Conservation (phyloP, 495 filamentous ascomycete genomes). For the Lichina pygmaea region DNA sequence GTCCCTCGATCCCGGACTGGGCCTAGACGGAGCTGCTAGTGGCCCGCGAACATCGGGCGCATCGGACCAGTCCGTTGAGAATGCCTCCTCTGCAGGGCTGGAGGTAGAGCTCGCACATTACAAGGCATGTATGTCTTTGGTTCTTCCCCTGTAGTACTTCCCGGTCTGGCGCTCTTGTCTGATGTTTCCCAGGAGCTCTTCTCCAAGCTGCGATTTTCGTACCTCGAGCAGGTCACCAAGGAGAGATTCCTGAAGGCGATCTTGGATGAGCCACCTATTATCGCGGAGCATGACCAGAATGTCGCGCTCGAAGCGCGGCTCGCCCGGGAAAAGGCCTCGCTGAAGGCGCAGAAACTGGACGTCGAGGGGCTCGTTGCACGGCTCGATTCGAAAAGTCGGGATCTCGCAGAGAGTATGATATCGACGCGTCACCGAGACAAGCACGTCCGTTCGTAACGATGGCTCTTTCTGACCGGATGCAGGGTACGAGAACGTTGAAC, state of each 20-base stretch:
- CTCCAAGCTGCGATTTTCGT: conserved; percentile 86
- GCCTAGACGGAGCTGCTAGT: conserved; percentile 15
- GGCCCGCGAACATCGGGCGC: conserved; percentile 35
- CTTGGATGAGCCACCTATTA: conserved; percentile 62
- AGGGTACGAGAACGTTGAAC: conserved; percentile 35
- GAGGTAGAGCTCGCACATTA: conserved; percentile 77
- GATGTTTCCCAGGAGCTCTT: conserved; percentile 41
- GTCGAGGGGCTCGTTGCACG: conserved; percentile 44
- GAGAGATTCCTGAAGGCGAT: conserved; percentile 55
- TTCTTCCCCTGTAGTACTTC: not conserved
- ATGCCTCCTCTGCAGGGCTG: conserved; percentile 44
- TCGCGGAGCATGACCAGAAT: conserved; percentile 64
- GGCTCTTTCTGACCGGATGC: not conserved
- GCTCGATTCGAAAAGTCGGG: conserved; percentile 38
- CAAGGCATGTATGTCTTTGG: conserved; percentile 19
- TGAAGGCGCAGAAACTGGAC: conserved; percentile 56
- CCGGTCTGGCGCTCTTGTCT: not conserved
- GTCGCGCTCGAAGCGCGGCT: conserved; percentile 49
- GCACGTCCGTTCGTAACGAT: conserved; percentile 6
- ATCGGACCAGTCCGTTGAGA: conserved; percentile 33
- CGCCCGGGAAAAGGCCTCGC: conserved; percentile 38
- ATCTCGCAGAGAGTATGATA: conserved; percentile 20
- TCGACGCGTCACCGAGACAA: not conserved
- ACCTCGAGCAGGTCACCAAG: conserved; percentile 58
- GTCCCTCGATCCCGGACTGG: conserved; percentile 25